Evolutionary conservation across 2,329 filamentous ascomycete species (phyloP).

Genomic region (Ascochyta fabae): DNA sequence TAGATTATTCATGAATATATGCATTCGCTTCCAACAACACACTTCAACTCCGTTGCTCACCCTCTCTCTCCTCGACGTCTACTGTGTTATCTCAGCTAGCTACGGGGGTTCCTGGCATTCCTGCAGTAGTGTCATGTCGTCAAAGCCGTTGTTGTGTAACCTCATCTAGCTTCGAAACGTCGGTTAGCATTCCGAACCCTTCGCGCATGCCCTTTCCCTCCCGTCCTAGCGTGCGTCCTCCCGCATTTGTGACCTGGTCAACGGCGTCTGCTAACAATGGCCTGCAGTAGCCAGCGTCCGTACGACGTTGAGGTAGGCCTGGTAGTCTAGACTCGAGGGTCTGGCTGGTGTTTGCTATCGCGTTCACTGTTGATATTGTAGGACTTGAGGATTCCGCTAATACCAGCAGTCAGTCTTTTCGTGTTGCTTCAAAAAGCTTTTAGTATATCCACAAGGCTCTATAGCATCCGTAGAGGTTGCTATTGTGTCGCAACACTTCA

Average conservation of each 20-base stretch:
- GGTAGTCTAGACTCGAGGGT: not conserved
- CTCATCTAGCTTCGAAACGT: not conserved
- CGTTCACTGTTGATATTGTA: no score
- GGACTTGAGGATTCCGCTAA: no score
- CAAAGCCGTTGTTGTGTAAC: constrained; percentile 7
- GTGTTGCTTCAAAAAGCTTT: not conserved
- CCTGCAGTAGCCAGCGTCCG: not conserved
- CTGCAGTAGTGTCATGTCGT: not conserved
- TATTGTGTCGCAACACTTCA: no score
- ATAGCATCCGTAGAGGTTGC: no score
- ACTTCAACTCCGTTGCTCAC: not conserved
- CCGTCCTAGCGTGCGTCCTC: constrained; percentile 6
- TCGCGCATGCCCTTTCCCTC: constrained; percentile 5
- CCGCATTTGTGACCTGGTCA: constrained; percentile 14
- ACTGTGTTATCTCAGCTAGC: not conserved
- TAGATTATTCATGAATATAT: constrained; percentile 1
- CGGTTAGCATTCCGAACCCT: constrained; percentile 10
- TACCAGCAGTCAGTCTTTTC: not conserved
- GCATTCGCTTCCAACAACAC: not conserved
- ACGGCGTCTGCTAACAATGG: not conserved
- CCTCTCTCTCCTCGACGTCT: not conserved
- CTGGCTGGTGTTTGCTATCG: not conserved
- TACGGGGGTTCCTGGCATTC: not conserved
- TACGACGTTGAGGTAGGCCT: not conserved
- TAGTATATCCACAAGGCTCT: no score